phyloP scores from a whole-genome alignment of 202 grass and related monocot species.

The Cymbopogon flexuosus region DNA sequence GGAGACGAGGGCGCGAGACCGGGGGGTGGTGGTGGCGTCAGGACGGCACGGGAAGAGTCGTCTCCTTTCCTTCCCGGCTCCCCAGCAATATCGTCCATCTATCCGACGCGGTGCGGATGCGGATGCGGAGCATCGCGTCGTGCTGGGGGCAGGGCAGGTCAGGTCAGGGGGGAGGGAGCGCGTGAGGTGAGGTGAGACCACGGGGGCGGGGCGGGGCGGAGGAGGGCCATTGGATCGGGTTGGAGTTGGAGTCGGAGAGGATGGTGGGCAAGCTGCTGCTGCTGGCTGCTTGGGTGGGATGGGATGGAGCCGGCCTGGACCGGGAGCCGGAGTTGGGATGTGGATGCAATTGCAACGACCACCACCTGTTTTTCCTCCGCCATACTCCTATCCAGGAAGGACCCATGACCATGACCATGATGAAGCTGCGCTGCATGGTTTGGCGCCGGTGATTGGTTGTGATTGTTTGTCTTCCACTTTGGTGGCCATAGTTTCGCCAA shows the following conservation, averaged over 20 bases:
- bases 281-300: not conserved
- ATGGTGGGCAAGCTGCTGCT: not conserved
- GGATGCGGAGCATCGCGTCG: constrained; percentile 5
- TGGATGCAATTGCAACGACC: not conserved
- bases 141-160: not conserved
- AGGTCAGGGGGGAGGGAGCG: no score
- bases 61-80: constrained; percentile 20
- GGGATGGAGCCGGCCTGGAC: no score
- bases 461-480: not conserved
- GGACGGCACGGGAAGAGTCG: constrained; percentile 21
- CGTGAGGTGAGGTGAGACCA: not conserved
- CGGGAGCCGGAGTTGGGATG: no score
- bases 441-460: not conserved
- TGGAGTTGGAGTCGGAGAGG: not conserved
- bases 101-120: constrained; percentile 20
- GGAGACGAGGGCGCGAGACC: not conserved
- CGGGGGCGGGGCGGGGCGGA: not conserved
- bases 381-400: constrained; percentile 8
- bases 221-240: constrained; percentile 12
- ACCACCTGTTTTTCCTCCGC: constrained; percentile 8
- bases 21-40: constrained; percentile 26
- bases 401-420: not conserved
- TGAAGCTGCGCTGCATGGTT: not conserved
- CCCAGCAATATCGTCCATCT: constrained; percentile 28
- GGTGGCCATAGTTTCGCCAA: not conserved